Conservation (phyloP, 352 stramenopile species). For the Pythium coloratum region DNA sequence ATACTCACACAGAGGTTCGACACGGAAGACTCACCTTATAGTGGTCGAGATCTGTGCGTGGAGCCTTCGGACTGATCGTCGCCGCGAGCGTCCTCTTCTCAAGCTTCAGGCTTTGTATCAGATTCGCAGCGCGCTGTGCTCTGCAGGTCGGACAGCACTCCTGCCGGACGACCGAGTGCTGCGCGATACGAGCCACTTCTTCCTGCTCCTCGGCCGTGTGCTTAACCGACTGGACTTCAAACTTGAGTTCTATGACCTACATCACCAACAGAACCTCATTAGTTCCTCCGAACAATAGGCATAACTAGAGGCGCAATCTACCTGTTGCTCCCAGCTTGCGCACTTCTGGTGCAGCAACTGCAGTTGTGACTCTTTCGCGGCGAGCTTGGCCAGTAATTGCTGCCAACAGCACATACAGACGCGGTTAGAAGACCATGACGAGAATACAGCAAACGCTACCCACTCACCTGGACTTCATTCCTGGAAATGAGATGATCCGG, state of each 20-base stretch:
- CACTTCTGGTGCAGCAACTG: constrained; percentile 38
- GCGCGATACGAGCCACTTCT: constrained; percentile 26
- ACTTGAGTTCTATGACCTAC: constrained; percentile 52
- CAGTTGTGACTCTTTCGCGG: constrained; percentile 43
- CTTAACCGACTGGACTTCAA: constrained; percentile 47
- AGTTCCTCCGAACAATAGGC: too few species aligned
- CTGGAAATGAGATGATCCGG: constrained; percentile 19
- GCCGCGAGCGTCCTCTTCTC: constrained; percentile 24
- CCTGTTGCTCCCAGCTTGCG: constrained; percentile 49
- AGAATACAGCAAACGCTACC: background rate
- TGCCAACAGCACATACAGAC: background rate
- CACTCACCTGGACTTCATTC: constrained; percentile 25
- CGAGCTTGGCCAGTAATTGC: constrained; percentile 31
- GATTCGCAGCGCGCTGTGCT: constrained; percentile 15
- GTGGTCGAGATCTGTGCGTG: constrained; percentile 32
- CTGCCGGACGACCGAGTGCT: constrained; percentile 29
- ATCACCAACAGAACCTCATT: too few species aligned
- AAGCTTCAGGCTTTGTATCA: constrained; percentile 25
- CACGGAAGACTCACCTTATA: constrained; percentile 25
- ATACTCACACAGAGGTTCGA: background rate
- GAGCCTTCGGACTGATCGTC: constrained; percentile 26
- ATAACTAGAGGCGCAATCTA: constrained; percentile 6
- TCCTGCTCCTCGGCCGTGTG: constrained; percentile 34
- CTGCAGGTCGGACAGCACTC: constrained; percentile 26
- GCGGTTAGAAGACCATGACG: background rate